Percentiles rank a stretch among this genome's conserved stretches.
Conservation (phyloP, 1,284 basidiomycete species). For the Inonotus obliquus region DNA sequence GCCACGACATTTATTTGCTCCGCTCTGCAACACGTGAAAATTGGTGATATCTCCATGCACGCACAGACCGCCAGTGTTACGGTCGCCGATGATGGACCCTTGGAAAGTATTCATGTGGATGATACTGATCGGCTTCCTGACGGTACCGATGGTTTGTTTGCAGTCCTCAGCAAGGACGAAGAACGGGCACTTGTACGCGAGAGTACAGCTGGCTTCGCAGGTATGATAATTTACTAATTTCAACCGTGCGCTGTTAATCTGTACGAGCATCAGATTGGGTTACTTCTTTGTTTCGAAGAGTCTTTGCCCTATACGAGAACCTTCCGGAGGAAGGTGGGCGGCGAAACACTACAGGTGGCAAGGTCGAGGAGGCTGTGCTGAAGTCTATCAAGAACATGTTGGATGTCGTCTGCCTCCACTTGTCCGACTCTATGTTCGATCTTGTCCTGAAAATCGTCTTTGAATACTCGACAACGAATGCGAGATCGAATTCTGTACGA, state of each 20-base stretch:
- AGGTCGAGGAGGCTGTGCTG: conserved; percentile 80
- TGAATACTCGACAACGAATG: conserved; percentile 84
- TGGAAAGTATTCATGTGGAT: conserved; percentile 49
- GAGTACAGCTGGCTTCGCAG: conserved; percentile 77
- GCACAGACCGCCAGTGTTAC: conserved; percentile 42
- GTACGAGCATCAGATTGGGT: conserved; percentile 69
- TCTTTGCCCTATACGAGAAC: conserved; percentile 87
- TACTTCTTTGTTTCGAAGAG: conserved; percentile 78
- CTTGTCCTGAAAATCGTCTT: conserved; percentile 81
- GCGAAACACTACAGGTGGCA: conserved; percentile 79
- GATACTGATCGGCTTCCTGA: conserved; percentile 47
- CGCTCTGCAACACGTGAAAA: conserved; percentile 74
- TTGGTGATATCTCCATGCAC: conserved; percentile 73
- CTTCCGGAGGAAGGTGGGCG: conserved; percentile 90
- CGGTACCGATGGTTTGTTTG: conserved; percentile 47
- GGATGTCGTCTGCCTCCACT: conserved; percentile 83
- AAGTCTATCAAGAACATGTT: conserved; percentile 80
- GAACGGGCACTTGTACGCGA: conserved; percentile 72
- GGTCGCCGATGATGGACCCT: conserved; percentile 46
- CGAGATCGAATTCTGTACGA: conserved; percentile 84
- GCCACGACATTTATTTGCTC: conserved; percentile 78
- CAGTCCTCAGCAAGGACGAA: conserved; percentile 57
- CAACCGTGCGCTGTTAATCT: background rate
- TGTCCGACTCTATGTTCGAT: conserved; percentile 86
- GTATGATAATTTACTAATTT: conserved; percentile 32